These are phyloP conservation scores for Mortierella antarctica DNA, from an alignment of 192 early-diverging fungal species.

Conservation along the genomic window DNA sequence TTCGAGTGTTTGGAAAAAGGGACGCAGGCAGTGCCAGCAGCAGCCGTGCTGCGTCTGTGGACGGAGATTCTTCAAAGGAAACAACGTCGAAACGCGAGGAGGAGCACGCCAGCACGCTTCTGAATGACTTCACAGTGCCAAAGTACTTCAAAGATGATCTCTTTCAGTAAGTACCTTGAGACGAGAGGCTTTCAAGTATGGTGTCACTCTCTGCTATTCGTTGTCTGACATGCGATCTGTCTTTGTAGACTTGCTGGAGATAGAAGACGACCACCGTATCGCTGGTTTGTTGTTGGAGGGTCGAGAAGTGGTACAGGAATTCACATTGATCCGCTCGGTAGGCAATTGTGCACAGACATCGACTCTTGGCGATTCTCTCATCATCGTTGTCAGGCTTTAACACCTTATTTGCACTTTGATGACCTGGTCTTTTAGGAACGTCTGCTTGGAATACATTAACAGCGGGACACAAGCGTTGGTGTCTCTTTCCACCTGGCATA, in stretches of 20 bases:
- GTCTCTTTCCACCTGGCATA: slow-evolving; percentile 77
- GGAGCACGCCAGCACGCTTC: slow-evolving; percentile 53
- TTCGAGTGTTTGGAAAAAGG: slow-evolving; percentile 39
- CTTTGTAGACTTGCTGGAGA: slow-evolving; percentile 59
- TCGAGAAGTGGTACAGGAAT: slow-evolving; percentile 80
- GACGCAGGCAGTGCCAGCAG: slow-evolving; percentile 1
- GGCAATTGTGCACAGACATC: neutral
- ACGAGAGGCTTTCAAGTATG: too few species aligned
- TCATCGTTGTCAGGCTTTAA: neutral
- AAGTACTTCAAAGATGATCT: slow-evolving; percentile 81
- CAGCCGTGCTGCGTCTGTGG: neutral
- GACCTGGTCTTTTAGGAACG: slow-evolving; percentile 58
- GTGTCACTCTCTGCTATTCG: neutral
- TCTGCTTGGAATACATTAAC: slow-evolving; percentile 85
- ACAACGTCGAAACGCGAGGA: slow-evolving; percentile 17
- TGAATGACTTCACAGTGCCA: slow-evolving; percentile 75
- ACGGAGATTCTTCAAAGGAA: neutral
- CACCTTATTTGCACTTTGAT: neutral
- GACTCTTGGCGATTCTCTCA: neutral
- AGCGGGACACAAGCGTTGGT: slow-evolving; percentile 81
- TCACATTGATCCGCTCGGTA: slow-evolving; percentile 73
- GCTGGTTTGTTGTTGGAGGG: slow-evolving; percentile 83
- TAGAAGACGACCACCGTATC: slow-evolving; percentile 72
- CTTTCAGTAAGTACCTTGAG: slow-evolving; percentile 56
- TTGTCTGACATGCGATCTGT: neutral